Evolutionary conservation across 306 rosid genomes (phyloP).

Genomic region (Medicago ruthenica): DNA sequence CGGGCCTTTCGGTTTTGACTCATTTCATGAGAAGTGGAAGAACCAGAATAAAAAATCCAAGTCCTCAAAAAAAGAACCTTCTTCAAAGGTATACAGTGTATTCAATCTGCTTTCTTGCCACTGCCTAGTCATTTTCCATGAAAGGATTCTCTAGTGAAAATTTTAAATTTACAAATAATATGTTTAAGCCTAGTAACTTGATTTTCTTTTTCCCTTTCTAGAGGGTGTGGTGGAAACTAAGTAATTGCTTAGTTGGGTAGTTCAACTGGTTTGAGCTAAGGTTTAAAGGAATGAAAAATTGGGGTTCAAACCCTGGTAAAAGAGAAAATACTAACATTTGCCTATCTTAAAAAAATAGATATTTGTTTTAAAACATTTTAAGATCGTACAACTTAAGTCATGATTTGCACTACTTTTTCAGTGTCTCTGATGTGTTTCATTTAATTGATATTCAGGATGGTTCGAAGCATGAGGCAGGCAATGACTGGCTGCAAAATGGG

Average conservation of each 20-base stretch:
- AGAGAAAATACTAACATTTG: neutral
- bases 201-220: neutral
- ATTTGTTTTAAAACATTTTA: neutral
- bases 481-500: constrained; percentile 91
- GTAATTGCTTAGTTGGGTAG: constrained; percentile 19
- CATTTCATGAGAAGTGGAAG: constrained; percentile 80
- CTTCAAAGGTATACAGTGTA: constrained; percentile 67
- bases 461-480: constrained; percentile 85
- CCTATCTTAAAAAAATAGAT: neutral
- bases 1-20: constrained; percentile 85
- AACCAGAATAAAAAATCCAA: constrained; percentile 75
- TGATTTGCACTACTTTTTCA: constrained; percentile 21
- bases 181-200: constrained; percentile 13
- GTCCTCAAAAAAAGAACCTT: constrained; percentile 73
- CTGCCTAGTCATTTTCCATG: constrained; percentile 2
- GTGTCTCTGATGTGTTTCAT: constrained; percentile 25
- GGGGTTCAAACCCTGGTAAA: neutral
- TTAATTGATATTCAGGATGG: constrained; percentile 62
- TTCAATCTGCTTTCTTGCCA: constrained; percentile 24
- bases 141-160: constrained; percentile 5
- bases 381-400: constrained; percentile 19
- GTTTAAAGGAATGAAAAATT: neutral
- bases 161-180: constrained; percentile 5
- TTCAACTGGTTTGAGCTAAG: neutral
- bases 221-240: neutral